Percentiles rank a stretch among this genome's conserved stretches.
These are phyloP conservation scores for Tylopilus subfusipes DNA, from an alignment of 768 basidiomycete species.

Conservation along the genomic window DNA sequence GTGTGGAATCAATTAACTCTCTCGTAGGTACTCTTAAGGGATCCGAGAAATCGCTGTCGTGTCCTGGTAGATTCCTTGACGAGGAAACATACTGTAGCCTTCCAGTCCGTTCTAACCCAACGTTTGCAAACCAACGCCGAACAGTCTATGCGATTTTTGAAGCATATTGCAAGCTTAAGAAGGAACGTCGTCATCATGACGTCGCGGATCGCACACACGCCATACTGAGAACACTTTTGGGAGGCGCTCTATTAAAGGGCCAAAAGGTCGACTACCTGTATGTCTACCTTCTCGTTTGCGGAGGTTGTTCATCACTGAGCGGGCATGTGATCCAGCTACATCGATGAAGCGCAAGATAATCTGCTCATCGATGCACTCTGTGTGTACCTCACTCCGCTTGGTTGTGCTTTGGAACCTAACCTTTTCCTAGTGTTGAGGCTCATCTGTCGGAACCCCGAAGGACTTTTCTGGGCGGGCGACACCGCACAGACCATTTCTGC, in stretches of 20 bases:
- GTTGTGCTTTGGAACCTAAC: slow-evolving; percentile 5
- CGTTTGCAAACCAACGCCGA: slow-evolving; percentile 49
- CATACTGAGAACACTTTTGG: slow-evolving; percentile 38
- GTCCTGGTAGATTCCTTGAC: slow-evolving; percentile 40
- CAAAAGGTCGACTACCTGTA: slow-evolving; percentile 55
- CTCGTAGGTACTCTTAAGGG: slow-evolving; percentile 58
- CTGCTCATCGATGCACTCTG: slow-evolving; percentile 60
- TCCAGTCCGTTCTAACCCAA: slow-evolving; percentile 49
- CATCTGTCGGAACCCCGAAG: slow-evolving; percentile 61
- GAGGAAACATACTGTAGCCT: slow-evolving; percentile 43
- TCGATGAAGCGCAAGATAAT: slow-evolving; percentile 75
- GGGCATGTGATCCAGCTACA: slow-evolving; percentile 40
- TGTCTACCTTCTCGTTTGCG: slow-evolving; percentile 11
- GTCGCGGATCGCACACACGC: slow-evolving; percentile 61
- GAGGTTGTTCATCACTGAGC: not conserved
- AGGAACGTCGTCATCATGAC: slow-evolving; percentile 43
- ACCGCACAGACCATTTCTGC: slow-evolving; percentile 76
- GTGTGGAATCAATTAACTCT: not conserved
- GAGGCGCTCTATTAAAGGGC: slow-evolving; percentile 32
- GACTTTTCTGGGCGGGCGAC: slow-evolving; percentile 77
- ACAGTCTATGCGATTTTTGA: slow-evolving; percentile 53
- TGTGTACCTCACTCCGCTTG: slow-evolving; percentile 27
- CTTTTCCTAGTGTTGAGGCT: slow-evolving; percentile 49
- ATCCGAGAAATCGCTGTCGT: slow-evolving; percentile 49
- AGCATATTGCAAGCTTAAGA: slow-evolving; percentile 47